Evolutionary conservation across 169 alveolate genomes (phyloP).

Genomic region (Perkinsus chesapeaki): DNA sequence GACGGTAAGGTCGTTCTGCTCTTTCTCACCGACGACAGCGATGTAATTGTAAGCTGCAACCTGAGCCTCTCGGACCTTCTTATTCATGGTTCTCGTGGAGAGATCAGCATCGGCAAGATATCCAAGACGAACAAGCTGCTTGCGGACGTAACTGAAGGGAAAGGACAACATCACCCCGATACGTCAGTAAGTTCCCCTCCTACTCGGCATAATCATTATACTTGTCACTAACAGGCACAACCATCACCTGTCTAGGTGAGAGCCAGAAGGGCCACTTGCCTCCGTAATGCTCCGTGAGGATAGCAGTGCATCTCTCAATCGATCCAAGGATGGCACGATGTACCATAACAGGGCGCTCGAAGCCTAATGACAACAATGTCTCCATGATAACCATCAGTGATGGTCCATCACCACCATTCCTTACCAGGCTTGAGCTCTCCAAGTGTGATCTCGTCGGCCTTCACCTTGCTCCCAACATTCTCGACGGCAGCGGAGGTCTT

Average conservation of each 20-base stretch:
- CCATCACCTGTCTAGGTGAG: conserved; percentile 91
- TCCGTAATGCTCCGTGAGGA: conserved; percentile 89
- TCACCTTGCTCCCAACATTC: conserved; percentile 16
- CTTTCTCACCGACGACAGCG: conserved; percentile 95
- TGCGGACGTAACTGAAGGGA: neutral
- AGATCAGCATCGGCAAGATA: conserved; percentile 82
- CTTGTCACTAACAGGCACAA: conserved; percentile 85
- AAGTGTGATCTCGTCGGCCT: conserved; percentile 20
- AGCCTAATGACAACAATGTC: conserved; percentile 54
- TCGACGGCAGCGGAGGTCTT: conserved; percentile 11
- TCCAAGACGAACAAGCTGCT: conserved; percentile 45
- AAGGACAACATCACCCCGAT: conserved; percentile 17
- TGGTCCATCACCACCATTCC: neutral
- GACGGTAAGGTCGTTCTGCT: conserved; percentile 62
- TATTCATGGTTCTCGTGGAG: conserved; percentile 81
- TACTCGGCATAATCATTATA: conserved; percentile 78
- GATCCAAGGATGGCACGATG: conserved; percentile 99
- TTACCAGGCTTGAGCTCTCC: conserved; percentile 26
- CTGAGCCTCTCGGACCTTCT: conserved; percentile 92
- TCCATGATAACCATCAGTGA: neutral
- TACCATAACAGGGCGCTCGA: conserved; percentile 93
- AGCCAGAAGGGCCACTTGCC: conserved; percentile 99
- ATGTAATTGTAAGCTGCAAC: conserved; percentile 86
- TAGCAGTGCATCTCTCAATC: conserved; percentile 90
- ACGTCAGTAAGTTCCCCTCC: conserved; percentile 30